These are phyloP conservation scores for Geum urbanum DNA, from an alignment of 306 rosid genomes.

Conservation along the genomic window DNA sequence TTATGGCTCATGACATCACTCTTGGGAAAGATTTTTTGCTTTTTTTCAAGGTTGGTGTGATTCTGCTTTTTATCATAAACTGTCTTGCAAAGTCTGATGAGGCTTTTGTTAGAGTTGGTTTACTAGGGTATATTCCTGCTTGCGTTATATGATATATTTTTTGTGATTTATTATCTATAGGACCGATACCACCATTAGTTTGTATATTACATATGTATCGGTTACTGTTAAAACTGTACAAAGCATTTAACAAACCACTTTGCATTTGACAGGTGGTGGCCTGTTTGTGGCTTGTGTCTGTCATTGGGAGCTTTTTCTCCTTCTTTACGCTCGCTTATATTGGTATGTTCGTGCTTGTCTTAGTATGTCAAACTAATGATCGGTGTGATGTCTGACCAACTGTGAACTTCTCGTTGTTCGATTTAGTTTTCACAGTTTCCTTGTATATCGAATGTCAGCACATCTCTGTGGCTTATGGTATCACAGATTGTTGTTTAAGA, in stretches of 20 bases:
- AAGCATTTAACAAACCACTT: conserved; percentile 24
- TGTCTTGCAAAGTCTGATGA: conserved; percentile 13
- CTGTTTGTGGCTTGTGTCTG: conserved; percentile 80
- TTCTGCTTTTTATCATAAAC: conserved; percentile 5
- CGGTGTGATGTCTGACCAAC: neutral
- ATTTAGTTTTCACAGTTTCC: neutral
- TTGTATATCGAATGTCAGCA: neutral
- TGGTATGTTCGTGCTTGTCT: conserved; percentile 41
- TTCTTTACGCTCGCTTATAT: conserved; percentile 75
- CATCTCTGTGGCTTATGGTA: neutral
- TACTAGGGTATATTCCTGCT: neutral
- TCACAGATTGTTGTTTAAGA: neutral
- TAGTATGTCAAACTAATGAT: conserved; percentile 20
- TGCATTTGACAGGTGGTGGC: conserved; percentile 63
- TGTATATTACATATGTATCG: neutral
- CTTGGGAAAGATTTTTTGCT: conserved; percentile 84
- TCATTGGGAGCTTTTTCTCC: conserved; percentile 66
- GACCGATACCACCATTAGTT: neutral
- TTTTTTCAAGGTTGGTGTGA: conserved; percentile 73
- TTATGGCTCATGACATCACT: conserved; percentile 92
- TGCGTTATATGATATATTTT: neutral
- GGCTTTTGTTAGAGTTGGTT: conserved; percentile 3
- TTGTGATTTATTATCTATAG: neutral
- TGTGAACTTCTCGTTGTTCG: neutral
- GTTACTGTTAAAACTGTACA: neutral